Evolutionary conservation across 2,329 filamentous ascomycete genomes (phyloP).

Genomic region (Neonectria magnoliae): DNA sequence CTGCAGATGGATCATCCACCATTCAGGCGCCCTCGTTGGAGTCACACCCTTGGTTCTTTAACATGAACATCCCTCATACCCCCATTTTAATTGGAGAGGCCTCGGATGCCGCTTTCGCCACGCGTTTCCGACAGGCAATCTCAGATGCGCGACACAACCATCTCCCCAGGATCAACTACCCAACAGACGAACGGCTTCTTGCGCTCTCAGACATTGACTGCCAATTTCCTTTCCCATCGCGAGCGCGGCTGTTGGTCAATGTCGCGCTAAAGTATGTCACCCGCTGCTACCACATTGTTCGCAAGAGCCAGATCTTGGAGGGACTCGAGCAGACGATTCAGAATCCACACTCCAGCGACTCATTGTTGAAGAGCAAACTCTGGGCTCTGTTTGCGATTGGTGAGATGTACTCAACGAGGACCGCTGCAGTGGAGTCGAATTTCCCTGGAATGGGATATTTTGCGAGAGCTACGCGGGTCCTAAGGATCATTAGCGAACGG

Average conservation of each 20-base stretch:
- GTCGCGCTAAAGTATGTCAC: conserved; percentile 54
- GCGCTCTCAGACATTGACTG: conserved; percentile 44
- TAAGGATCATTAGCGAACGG: conserved; percentile 53
- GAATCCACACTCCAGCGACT: conserved; percentile 46
- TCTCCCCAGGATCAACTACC: conserved; percentile 49
- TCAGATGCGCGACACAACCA: conserved; percentile 45
- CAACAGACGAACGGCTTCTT: conserved; percentile 44
- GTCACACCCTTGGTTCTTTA: conserved; percentile 48
- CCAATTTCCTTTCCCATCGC: conserved; percentile 51
- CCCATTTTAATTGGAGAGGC: conserved; percentile 50
- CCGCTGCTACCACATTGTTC: conserved; percentile 54
- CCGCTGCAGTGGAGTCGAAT: conserved; percentile 44
- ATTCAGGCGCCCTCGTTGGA: conserved; percentile 37
- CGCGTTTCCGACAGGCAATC: conserved; percentile 49
- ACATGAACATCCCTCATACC: conserved; percentile 46
- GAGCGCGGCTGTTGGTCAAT: conserved; percentile 43
- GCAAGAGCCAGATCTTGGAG: conserved; percentile 49
- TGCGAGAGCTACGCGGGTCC: conserved; percentile 50
- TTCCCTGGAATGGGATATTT: conserved; percentile 58
- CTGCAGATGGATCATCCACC: conserved; percentile 20
- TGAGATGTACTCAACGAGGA: conserved; percentile 55
- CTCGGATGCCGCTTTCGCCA: conserved; percentile 50
- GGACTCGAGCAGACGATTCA: conserved; percentile 51
- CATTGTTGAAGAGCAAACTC: conserved; percentile 51
- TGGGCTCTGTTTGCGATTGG: conserved; percentile 58